Conservation (phyloP, 1,139 yeast genomes). For the Suhomyces bokatorum region DNA sequence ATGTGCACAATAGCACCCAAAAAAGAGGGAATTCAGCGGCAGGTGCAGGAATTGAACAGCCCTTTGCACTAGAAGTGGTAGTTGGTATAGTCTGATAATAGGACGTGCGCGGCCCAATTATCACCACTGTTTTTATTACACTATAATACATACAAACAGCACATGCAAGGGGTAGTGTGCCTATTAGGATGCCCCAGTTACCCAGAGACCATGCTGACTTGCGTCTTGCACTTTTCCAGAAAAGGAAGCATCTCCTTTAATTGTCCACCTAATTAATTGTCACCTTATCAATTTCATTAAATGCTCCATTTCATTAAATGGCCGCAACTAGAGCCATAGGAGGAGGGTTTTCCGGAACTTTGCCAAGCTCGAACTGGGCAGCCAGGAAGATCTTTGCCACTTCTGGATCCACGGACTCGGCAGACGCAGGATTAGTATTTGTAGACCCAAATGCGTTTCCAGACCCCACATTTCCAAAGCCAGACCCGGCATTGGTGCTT, state of each 20-base stretch:
- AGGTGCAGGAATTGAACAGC: background rate
- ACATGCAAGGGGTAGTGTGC: no score
- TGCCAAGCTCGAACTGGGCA: constrained; percentile 56
- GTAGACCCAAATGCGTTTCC: background rate
- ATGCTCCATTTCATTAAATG: background rate
- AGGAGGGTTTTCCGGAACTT: constrained; percentile 79
- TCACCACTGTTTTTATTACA: background rate
- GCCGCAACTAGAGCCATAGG: constrained; percentile 42
- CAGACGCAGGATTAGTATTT: constrained; percentile 2
- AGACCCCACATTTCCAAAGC: background rate
- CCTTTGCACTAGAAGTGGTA: background rate
- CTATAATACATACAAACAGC: background rate
- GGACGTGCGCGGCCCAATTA: constrained; percentile 6
- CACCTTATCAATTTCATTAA: background rate
- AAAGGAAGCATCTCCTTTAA: no score
- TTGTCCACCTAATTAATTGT: no score
- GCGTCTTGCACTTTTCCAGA: no score
- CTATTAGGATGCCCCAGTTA: no score
- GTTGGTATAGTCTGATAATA: background rate
- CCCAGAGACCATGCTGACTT: no score
- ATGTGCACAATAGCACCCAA: no score
- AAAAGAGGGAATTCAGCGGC: background rate
- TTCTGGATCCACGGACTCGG: background rate
- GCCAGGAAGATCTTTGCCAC: constrained; percentile 54
- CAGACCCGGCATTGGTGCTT: background rate